Evolutionary conservation across 192 early-diverging fungal species (phyloP).

Genomic region (Chytriomyces confervae): DNA sequence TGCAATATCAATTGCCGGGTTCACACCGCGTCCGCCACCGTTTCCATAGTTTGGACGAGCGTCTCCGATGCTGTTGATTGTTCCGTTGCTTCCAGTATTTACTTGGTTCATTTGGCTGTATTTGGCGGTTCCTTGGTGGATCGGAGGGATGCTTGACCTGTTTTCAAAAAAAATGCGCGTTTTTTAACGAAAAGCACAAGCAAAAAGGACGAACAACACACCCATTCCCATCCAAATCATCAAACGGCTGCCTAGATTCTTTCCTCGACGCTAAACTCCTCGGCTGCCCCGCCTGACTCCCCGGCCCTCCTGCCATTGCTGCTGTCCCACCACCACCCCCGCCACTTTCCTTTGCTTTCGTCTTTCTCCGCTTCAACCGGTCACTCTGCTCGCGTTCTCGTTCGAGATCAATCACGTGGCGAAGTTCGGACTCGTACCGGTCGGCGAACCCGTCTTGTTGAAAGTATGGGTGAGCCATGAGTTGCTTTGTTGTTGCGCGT

Average conservation of each 20-base stretch:
- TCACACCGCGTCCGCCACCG: background rate
- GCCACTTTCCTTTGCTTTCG: slow-evolving; percentile 40
- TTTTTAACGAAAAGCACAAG: background rate
- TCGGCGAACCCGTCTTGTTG: slow-evolving; percentile 61
- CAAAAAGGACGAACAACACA: slow-evolving; percentile 17
- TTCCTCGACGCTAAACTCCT: slow-evolving; percentile 43
- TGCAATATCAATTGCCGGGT: slow-evolving; percentile 33
- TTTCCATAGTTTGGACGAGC: background rate
- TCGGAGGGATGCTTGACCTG: slow-evolving; percentile 32
- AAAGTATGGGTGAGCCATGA: slow-evolving; percentile 67
- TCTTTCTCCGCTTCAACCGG: slow-evolving; percentile 43
- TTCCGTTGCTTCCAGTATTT: slow-evolving; percentile 22
- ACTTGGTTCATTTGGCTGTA: slow-evolving; percentile 12
- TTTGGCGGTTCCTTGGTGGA: slow-evolving; percentile 16
- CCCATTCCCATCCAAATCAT: slow-evolving; percentile 52
- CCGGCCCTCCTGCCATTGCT: background rate
- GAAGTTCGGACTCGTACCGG: slow-evolving; percentile 58
- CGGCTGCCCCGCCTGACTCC: slow-evolving; percentile 12
- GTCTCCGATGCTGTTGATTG: slow-evolving; percentile 19
- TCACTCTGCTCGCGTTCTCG: slow-evolving; percentile 56
- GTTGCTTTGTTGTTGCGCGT: slow-evolving; percentile 61
- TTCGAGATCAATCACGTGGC: slow-evolving; percentile 59
- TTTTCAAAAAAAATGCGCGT: background rate
- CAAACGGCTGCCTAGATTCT: slow-evolving; percentile 47
- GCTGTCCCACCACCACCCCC: background rate